Base-by-base conservation (phyloP, 1,284 basidiomycete species). In the Melampsora americana region DNA sequence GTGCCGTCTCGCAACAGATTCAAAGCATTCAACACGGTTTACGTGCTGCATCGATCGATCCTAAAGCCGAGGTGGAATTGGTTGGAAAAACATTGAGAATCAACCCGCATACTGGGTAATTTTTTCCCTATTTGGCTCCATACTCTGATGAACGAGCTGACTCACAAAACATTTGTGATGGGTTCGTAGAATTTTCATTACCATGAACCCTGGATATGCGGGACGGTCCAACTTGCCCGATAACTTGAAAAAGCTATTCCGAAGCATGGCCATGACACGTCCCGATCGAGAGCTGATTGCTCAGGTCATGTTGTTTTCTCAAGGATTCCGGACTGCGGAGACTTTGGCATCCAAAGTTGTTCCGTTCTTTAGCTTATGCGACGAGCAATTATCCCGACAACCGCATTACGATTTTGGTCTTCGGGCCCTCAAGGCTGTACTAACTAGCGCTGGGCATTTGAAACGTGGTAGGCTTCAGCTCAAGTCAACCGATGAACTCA, bases 341-440 rank as follows among this genome's bases (percentile, higher is more conserved):
- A 90, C 89, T 0, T 87, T 99, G 6, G 96, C 96, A 0, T 93
- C 92, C 77, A 98, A 99, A 85, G 92, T 99, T 77, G 95, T 99
- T 18, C 96, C 95, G 0, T 98, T 99, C 87, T 99, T 99, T 87
- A 96, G 95, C 82, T 89, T 99, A 74, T 99, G 95, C 81, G 90
- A 93, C 78, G 95, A 99, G 82, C 95, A 99, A 81, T 87, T 99
- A 39, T 98, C 95, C 2, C 89, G 92, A 46, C 96, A 99, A 82
- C 93, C 95, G 1, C 97, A 99, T 85, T 99, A 99, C 83, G 96
- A 99, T 85, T 99, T 99, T 83, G 96, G 96, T 84, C 87, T 99
- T 53, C 93, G 96, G 80, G 96, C 96, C 16, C 86, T 99, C 78
- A 99, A 99, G 84, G 91, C 95, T 46, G 96, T 99, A 2, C 87